Base-by-base conservation (phyloP, 78 protist species). In the Polysphondylium violaceum region DNA sequence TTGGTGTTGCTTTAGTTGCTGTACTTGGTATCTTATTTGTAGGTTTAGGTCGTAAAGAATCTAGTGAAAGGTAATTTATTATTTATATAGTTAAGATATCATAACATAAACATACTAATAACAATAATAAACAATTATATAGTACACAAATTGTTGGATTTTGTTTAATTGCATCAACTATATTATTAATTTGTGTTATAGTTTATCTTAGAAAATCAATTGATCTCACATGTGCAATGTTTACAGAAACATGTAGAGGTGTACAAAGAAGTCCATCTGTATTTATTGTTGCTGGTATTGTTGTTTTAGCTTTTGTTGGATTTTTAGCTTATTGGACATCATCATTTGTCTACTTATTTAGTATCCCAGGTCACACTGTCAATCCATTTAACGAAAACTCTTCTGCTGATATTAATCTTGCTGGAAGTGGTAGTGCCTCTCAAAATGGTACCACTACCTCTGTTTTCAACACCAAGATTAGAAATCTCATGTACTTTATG, bases 201-300 rank as follows among this genome's bases (percentile, higher is more conserved):
- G 43, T 90, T 19, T 74, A 64, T 44, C 31, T 90, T 17, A 74
- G 77, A 74, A 76, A 56, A 43, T 23, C 44, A 7, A 75, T 90
- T 63, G 81, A 75, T 68, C 75, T 90, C 41, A 90, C 94, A 58
- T 76, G 87, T 75, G 94, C 88, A 23, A 72, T 90, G 81, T 76
- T 78, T 41, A 76, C 87, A 35, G 94, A 90, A 27, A 68, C 87
- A 1, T 76, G 87, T 23, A 59, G 79, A 55, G 94, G 94, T n/a
- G 72, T 90, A 29, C 87, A 76, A 56, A 58, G 75, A 21, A 51
- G 55, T 16, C 94, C 94, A 65, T 40, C 87, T 0, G 91, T 90
- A 21, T 65, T 90, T 47, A 17, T 61, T 44, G 41, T 51, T 56
- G 83, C 73, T 14, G 29, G 59, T 23, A 14, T 90, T 1, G 31